Evolutionary conservation across 805 yeast genomes (phyloP).

Genomic region (Pichia deserticola): DNA sequence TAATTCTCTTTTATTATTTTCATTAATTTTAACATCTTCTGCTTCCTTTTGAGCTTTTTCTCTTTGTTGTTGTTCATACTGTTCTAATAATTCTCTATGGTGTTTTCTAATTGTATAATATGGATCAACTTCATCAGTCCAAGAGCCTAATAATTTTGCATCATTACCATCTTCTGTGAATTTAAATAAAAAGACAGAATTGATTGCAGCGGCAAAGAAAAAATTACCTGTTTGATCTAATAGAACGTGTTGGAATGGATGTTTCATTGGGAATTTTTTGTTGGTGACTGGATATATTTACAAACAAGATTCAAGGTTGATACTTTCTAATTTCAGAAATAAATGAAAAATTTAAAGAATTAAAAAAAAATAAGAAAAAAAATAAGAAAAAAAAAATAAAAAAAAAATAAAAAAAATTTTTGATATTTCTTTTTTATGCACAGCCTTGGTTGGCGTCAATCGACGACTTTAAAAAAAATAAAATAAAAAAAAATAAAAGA

Average conservation of each 20-base stretch:
- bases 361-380: background rate
- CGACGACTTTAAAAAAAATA: background rate
- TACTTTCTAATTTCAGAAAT: too few relatives aligned
- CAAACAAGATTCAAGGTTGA: too few relatives aligned
- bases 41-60: slow-evolving; percentile 24
- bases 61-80: slow-evolving; percentile 18
- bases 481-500: too few relatives aligned
- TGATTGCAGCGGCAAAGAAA: slow-evolving; percentile 52
- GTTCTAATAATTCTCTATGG: slow-evolving; percentile 34
- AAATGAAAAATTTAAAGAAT: background rate
- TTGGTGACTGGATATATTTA: too few relatives aligned
- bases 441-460: background rate
- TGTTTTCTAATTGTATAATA: slow-evolving; percentile 39
- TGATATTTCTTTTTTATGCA: too few relatives aligned
- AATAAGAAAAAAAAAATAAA: background rate
- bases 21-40: slow-evolving; percentile 20
- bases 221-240: slow-evolving; percentile 38
- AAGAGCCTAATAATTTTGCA: slow-evolving; percentile 43
- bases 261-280: slow-evolving; percentile 38
- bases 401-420: too few relatives aligned
- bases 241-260: slow-evolving; percentile 59
- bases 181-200: slow-evolving; percentile 48
- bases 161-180: slow-evolving; percentile 24
- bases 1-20: slow-evolving; percentile 9
- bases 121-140: slow-evolving; percentile 56